Conservation (phyloP, 1,139 yeast species). For the Taiozyma onychis region DNA sequence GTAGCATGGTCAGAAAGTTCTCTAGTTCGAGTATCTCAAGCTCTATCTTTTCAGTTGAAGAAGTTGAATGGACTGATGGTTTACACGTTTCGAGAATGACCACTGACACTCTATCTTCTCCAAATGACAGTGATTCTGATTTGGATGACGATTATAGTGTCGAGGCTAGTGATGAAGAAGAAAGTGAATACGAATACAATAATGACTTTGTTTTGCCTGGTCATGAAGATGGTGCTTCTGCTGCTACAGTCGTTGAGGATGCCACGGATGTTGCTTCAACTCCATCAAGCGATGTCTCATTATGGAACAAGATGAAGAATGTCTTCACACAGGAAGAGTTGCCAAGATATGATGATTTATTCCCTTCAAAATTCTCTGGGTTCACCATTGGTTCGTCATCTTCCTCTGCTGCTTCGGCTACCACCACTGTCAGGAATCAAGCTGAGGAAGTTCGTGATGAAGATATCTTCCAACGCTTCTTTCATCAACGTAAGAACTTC, state of each 20-base stretch:
- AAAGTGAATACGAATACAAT: conserved; percentile 18
- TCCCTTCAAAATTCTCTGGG: conserved; percentile 41
- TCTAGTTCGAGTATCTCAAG: conserved; percentile 22
- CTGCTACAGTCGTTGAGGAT: background rate
- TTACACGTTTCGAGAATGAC: conserved; percentile 23
- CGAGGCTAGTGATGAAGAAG: conserved; percentile 26
- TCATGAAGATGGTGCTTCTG: no score
- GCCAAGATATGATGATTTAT: conserved; percentile 80
- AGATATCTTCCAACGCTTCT: conserved; percentile 46
- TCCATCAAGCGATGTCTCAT: conserved; percentile 26
- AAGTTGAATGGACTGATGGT: conserved; percentile 23
- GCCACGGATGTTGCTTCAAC: background rate
- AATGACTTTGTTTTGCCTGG: background rate
- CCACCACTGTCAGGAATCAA: conserved; percentile 13
- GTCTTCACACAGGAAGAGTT: conserved; percentile 49
- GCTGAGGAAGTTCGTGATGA: conserved; percentile 29
- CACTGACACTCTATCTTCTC: conserved; percentile 16
- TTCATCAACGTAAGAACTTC: conserved; percentile 58
- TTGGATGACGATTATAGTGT: conserved; percentile 16
- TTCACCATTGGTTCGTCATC: conserved; percentile 11
- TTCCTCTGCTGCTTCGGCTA: conserved; percentile 24
- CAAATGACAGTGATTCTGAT: conserved; percentile 11
- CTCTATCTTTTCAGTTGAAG: conserved; percentile 24
- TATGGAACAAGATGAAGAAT: conserved; percentile 61
- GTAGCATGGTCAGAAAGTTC: conserved; percentile 19